Percentiles rank a stretch among this genome's conserved stretches.
Conservation (phyloP, 140 eudicot species). For the Anethum foeniculum region DNA sequence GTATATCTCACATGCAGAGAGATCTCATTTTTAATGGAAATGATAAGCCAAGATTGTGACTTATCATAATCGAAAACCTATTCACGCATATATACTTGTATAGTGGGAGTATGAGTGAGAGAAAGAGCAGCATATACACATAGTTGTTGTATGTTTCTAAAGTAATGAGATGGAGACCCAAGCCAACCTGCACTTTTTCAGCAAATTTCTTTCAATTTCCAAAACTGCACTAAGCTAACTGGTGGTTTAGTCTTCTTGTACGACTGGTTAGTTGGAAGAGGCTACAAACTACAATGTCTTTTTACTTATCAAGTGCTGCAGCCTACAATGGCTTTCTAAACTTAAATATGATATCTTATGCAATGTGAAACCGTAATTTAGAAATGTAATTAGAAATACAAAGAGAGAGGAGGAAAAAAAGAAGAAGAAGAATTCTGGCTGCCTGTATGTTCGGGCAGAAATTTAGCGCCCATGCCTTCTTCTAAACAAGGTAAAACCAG, state of each 20-base stretch:
- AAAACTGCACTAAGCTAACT: not conserved
- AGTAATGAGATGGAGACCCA: not conserved
- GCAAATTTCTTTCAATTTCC: not conserved
- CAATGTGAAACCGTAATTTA: too few relatives aligned
- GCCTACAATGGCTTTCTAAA: not conserved
- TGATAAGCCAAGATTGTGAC: not conserved
- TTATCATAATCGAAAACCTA: not conserved
- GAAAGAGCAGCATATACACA: not conserved
- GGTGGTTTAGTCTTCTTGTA: not conserved
- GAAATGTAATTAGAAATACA: too few relatives aligned
- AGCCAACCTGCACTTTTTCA: not conserved
- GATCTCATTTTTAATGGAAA: not conserved
- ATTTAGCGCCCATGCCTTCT: too few relatives aligned
- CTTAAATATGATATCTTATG: too few relatives aligned
- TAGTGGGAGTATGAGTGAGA: not conserved
- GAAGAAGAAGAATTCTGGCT: too few relatives aligned
- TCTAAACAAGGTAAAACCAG: not conserved
- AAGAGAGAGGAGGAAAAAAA: too few relatives aligned
- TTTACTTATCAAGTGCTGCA: not conserved
- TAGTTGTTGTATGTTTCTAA: not conserved
- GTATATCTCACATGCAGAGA: conserved; percentile 3
- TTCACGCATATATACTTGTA: not conserved
- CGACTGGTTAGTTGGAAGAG: not conserved
- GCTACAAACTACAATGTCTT: not conserved
- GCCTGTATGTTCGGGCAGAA: too few relatives aligned